phyloP scores from a whole-genome alignment of 768 basidiomycete species.

The Suillus placidus region DNA sequence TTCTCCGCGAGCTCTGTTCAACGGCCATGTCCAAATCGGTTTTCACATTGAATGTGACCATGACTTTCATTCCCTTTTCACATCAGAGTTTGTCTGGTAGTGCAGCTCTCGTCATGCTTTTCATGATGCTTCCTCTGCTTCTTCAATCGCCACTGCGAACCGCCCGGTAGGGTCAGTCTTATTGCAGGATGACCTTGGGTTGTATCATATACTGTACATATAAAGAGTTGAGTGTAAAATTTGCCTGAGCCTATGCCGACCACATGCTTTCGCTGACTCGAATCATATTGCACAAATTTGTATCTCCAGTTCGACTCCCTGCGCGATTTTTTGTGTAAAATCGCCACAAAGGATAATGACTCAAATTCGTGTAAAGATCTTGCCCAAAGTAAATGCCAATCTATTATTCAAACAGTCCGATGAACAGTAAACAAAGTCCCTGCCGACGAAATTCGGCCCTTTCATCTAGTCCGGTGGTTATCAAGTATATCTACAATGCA shows the following conservation, averaged over 20 bases:
- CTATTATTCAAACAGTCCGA: neutral
- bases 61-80: slow-evolving; percentile 2
- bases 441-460: neutral
- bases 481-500: neutral
- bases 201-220: slow-evolving; percentile 34
- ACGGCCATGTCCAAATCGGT: slow-evolving; percentile 41
- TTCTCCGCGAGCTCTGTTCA: slow-evolving; percentile 37
- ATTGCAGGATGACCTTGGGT: slow-evolving; percentile 7
- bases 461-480: neutral
- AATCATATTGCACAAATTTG: no score
- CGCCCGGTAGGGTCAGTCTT: slow-evolving; percentile 14
- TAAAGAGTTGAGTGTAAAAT: slow-evolving; percentile 21
- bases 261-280: no score
- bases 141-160: slow-evolving; percentile 12
- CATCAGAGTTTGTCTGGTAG: neutral
- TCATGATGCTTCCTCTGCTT: neutral
- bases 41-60: slow-evolving; percentile 34
- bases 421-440: neutral
- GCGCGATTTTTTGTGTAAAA: no score
- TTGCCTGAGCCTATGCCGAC: no score
- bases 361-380: neutral
- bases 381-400: neutral
- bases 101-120: neutral
- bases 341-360: neutral
- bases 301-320: no score